phyloP scores from a whole-genome alignment of 345 rosid species.

The Linum lewisii region DNA sequence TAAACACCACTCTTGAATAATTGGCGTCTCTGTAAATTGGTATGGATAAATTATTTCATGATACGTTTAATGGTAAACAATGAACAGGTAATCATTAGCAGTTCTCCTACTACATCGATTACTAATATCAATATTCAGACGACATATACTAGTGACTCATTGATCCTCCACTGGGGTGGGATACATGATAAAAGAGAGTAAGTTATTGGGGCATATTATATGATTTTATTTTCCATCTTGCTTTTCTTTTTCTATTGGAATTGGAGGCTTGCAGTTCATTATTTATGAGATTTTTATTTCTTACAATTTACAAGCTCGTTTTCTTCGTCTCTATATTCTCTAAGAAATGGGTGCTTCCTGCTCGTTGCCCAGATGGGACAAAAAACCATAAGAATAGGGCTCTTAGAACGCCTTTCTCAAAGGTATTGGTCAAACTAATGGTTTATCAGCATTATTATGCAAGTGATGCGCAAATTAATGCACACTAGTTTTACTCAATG shows the following conservation, averaged over 20 bases:
- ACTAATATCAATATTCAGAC: constrained; percentile 52
- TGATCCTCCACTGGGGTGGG: constrained; percentile 91
- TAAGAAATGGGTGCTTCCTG: constrained; percentile 91
- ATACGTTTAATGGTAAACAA: constrained; percentile 14
- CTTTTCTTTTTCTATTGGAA: not conserved
- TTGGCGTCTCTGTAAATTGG: constrained; percentile 8
- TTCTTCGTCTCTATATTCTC: constrained; percentile 12
- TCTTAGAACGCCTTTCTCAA: constrained; percentile 77
- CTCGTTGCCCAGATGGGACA: constrained; percentile 66
- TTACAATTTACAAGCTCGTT: not conserved
- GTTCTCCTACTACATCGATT: constrained; percentile 27
- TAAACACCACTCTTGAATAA: not conserved
- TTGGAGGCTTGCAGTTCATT: not conserved
- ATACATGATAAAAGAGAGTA: constrained; percentile 61
- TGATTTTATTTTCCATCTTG: constrained; percentile 4
- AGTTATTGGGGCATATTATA: constrained; percentile 20
- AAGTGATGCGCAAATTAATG: no score
- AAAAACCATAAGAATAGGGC: constrained; percentile 80
- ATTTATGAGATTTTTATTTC: constrained; percentile 5
- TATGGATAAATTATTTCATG: not conserved
- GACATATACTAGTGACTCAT: constrained; percentile 44
- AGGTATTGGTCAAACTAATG: constrained; percentile 36
- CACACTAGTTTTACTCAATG: no score
- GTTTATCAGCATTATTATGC: constrained; percentile 7
- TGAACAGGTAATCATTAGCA: constrained; percentile 58